These are phyloP conservation scores for Lantana camara DNA, from an alignment of 257 asterid species.

Conservation along the genomic window DNA sequence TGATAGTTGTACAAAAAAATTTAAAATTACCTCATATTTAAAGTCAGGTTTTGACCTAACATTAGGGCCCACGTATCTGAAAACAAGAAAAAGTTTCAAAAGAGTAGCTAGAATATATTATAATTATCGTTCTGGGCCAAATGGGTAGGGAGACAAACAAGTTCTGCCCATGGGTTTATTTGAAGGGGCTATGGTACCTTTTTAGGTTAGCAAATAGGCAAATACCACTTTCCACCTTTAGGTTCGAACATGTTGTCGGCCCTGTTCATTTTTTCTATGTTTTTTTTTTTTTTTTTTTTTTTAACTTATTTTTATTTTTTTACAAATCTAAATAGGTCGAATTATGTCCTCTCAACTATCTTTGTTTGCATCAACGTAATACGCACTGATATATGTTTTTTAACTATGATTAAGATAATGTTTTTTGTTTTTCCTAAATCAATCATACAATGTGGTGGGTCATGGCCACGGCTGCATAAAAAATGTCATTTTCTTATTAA, in stretches of 20 bases:
- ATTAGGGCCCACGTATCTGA: conserved; percentile 24
- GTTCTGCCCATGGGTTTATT: conserved; percentile 22
- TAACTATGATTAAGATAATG: conserved; percentile 1
- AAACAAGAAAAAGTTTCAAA: too few relatives aligned
- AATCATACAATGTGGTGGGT: neutral
- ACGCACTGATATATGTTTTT: conserved; percentile 33
- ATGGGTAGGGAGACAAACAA: conserved; percentile 28
- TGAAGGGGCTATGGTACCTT: neutral
- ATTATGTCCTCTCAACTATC: neutral
- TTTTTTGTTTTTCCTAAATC: conserved; percentile 17
- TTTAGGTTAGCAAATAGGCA: conserved; percentile 13
- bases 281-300: neutral
- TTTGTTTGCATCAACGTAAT: neutral
- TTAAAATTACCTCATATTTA: too few relatives aligned
- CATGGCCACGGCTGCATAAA: too few relatives aligned
- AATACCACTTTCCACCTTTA: neutral
- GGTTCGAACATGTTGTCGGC: conserved; percentile 7
- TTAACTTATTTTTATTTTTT: too few relatives aligned
- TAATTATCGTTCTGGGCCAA: neutral
- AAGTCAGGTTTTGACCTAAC: too few relatives aligned
- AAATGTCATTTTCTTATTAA: too few relatives aligned
- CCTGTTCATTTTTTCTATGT: neutral
- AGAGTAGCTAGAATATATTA: too few relatives aligned
- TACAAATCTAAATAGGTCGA: neutral
- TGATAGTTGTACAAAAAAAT: too few relatives aligned